phyloP scores from a whole-genome alignment of 441 rosid species.

The Populus hybrid region DNA sequence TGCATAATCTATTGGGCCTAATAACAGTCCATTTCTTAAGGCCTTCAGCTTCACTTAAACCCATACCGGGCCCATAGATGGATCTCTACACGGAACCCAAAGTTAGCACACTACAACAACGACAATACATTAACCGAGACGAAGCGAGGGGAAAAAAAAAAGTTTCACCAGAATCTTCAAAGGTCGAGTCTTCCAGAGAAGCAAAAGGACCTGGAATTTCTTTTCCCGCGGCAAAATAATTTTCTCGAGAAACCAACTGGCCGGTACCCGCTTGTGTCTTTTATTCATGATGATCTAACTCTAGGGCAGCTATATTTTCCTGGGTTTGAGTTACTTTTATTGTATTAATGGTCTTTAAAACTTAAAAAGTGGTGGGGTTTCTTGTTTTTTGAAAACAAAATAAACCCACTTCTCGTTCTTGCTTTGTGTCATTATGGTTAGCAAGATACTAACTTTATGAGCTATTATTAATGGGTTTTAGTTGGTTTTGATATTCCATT shows the following conservation, averaged over 20 bases:
- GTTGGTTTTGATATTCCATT: slow-evolving; percentile 2
- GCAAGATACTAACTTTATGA: background rate
- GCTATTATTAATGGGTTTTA: background rate
- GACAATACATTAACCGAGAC: slow-evolving; percentile 1
- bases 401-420: background rate
- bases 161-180: background rate
- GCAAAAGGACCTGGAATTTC: background rate
- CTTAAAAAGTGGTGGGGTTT: background rate
- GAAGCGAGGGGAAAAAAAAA: background rate
- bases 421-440: background rate
- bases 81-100: background rate
- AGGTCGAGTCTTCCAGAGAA: background rate
- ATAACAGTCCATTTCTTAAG: background rate
- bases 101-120: background rate
- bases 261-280: background rate
- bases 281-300: background rate
- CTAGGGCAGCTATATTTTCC: background rate
- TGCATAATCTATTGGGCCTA: background rate
- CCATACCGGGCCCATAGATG: background rate
- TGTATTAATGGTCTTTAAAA: background rate
- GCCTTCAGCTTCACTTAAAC: background rate
- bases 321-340: background rate
- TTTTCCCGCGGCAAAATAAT: background rate
- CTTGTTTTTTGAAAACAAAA: background rate
- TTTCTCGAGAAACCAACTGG: slow-evolving; percentile 1